Base-by-base conservation (phyloP, 257 asterid species). In the Anisodus acutangulus region DNA sequence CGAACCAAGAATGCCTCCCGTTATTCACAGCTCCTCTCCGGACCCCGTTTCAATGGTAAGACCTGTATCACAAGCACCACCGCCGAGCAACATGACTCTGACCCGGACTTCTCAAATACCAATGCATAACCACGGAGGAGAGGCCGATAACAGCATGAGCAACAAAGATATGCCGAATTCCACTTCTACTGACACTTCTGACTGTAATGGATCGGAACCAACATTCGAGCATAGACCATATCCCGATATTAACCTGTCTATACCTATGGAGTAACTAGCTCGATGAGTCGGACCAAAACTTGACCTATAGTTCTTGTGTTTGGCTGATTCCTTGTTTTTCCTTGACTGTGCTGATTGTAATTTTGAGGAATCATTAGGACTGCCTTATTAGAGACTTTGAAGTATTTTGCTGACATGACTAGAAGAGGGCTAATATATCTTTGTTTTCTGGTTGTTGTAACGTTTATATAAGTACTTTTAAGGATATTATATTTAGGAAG, bases 201-300 rank as follows among this genome's bases (percentile, higher is more conserved):
- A 89, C 58, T 93, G 95, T 92, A 91, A 95, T 0, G 92, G 90
- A 47, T 85, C 93, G 0, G 92, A 85, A 58, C 93, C 90, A 3
- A 82, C 86, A n/a, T 86, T 85, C 0, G 88, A 91, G 79, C 94
- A 87, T 88, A 89, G 92, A 85, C 88, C 91, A 17, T 91, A 92
- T 80, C 98, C 98, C 1, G 98, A 95, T 83, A 93, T 95, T 82
- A 92, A 95, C 84, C 79, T 93, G 51, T 91, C 95, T 4, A 86
- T 91, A 19, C 81, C 92, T 13, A 19, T 91, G 51, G 97, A 93
- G 76, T 92, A 93, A 1, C 35, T 31, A 41, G 45, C 45, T 41
- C 45, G 45, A 41, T 41, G 45, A 5, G 45, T 3, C 45, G 5
- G 45, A 5, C 45, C 4, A 41, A 41, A 41, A 41, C 6, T 41